A percentile compares a stretch with the other conserved stretches of the same genome.
Evolutionary conservation across 1,284 basidiomycete species (phyloP).

Genomic region (Cutaneotrichosporon cutaneum): DNA sequence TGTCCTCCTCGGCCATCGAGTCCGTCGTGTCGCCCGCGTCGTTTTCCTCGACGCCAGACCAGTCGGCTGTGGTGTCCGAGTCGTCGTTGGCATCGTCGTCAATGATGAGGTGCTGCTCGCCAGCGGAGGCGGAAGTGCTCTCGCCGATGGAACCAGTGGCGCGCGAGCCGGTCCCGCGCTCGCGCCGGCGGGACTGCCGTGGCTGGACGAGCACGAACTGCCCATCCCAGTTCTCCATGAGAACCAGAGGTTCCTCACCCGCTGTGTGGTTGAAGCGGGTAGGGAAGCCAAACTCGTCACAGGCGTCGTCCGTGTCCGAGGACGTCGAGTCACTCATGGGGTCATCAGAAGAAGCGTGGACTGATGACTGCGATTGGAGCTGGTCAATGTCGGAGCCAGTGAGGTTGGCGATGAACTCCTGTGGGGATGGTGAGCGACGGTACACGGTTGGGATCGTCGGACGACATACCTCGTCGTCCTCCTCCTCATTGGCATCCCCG

Average conservation of each 20-base stretch:
- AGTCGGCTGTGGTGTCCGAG: constrained; percentile 30
- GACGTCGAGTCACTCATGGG: constrained; percentile 37
- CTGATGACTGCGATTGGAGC: constrained; percentile 46
- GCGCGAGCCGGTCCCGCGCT: constrained; percentile 22
- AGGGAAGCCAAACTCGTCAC: constrained; percentile 51
- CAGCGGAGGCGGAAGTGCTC: constrained; percentile 33
- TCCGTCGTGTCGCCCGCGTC: constrained; percentile 50
- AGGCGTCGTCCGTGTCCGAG: constrained; percentile 35
- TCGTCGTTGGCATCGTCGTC: constrained; percentile 44
- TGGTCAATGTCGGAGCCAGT: constrained; percentile 46
- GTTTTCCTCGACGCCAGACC: constrained; percentile 41
- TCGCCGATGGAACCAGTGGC: constrained; percentile 42
- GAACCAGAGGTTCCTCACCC: constrained; percentile 35
- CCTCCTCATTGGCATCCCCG: constrained; percentile 28
- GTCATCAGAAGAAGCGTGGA: constrained; percentile 33
- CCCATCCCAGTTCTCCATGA: constrained; percentile 53
- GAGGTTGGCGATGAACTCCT: constrained; percentile 43
- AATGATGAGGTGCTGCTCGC: constrained; percentile 43
- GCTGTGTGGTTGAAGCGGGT: constrained; percentile 25
- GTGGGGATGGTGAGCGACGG: constrained; percentile 6
- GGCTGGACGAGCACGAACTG: constrained; percentile 50
- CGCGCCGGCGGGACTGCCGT: constrained; percentile 31
- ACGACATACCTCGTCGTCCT: constrained; percentile 38
- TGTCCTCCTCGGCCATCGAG: constrained; percentile 52
- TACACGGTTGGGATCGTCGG: not conserved